phyloP scores from a whole-genome alignment of 352 stramenopile species.

The Phytophthora kernoviae region DNA sequence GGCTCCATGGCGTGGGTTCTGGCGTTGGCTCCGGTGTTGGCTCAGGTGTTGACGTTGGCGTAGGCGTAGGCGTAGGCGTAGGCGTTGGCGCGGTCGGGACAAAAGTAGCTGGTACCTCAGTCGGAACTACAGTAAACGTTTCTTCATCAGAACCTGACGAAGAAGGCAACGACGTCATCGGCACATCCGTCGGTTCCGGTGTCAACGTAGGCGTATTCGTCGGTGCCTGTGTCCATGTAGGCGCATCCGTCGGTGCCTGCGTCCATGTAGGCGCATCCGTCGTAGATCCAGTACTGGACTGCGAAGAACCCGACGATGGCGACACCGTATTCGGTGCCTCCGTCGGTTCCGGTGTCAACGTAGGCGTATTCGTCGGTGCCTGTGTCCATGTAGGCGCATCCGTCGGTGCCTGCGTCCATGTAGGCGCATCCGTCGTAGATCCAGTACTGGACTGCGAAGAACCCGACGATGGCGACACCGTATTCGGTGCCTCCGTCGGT shows the following conservation, averaged over 20 bases:
- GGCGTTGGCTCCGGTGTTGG: constrained; percentile 18
- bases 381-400: constrained; percentile 11
- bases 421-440: neutral
- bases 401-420: neutral
- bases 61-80: no score
- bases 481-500: no score
- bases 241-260: neutral
- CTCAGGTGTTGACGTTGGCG: neutral
- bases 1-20: constrained; percentile 20
- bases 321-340: constrained; percentile 3
- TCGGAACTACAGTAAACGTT: neutral
- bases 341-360: constrained; percentile 3
- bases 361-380: constrained; percentile 11
- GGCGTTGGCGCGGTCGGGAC: constrained; percentile 8
- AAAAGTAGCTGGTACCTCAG: constrained; percentile 2
- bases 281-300: no score
- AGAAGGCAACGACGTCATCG: no score
- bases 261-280: neutral
- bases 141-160: constrained; percentile 15
- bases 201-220: no score
- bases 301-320: neutral
- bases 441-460: no score
- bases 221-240: neutral
- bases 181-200: no score
- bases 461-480: no score